A percentile compares a stretch with the other conserved stretches of the same genome.
Conservation (phyloP, 1,284 basidiomycete genomes). For the Chalciporus sp. region DNA sequence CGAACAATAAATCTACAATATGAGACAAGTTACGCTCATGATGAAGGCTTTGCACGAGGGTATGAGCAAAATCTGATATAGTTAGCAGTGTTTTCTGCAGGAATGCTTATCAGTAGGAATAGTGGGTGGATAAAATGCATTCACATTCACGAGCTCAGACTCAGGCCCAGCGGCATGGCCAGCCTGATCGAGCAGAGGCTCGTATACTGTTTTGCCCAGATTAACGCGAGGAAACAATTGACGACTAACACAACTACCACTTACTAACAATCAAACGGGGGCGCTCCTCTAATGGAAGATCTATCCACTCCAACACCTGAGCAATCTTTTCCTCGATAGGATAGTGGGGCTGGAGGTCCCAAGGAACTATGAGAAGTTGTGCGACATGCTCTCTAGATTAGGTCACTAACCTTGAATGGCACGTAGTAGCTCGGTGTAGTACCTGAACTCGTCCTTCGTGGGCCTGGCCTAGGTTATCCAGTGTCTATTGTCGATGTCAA, state of each 20-base stretch:
- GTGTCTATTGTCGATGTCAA: background rate
- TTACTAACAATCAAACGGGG: constrained; percentile 77
- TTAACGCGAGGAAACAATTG: background rate
- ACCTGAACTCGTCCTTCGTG: constrained; percentile 66
- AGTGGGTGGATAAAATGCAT: constrained; percentile 18
- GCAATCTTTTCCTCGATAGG: constrained; percentile 55
- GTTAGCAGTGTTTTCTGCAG: constrained; percentile 61
- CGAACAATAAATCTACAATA: constrained; percentile 85
- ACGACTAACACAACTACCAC: constrained; percentile 13
- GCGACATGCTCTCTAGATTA: background rate
- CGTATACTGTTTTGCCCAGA: constrained; percentile 54
- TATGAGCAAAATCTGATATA: constrained; percentile 75
- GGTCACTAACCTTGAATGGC: constrained; percentile 61
- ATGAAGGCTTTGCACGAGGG: constrained; percentile 47
- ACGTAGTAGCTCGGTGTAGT: constrained; percentile 71
- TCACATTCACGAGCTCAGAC: constrained; percentile 68
- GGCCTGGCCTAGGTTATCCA: constrained; percentile 66
- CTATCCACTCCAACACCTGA: constrained; percentile 76
- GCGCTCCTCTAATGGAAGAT: constrained; percentile 58
- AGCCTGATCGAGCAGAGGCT: constrained; percentile 75
- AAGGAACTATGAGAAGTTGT: background rate
- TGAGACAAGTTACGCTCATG: constrained; percentile 70
- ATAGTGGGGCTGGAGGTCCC: constrained; percentile 3
- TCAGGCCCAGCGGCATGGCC: constrained; percentile 79
- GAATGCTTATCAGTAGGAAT: background rate